Conservation (phyloP, 306 rosid genomes). For the Prunus persica region Prunus_persica_NCBIv2 NC_034013.1:2004001-2004500, state of each 20-base stretch:
- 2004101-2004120: not conserved
- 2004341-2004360: not conserved
- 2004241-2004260: constrained; percentile 43
- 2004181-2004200: constrained; percentile 49
- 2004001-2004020: not conserved
- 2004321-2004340: not conserved
- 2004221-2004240: constrained; percentile 27
- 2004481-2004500: not conserved
- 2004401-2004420: not conserved
- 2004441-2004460: not conserved
- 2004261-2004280: constrained; percentile 71
- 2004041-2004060: not conserved
- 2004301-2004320: constrained; percentile 79
- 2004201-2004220: constrained; percentile 35
- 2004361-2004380: not conserved
- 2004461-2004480: not conserved
- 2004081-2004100: not conserved
- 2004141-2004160: constrained; percentile 60
- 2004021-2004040: not conserved
- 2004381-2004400: not conserved
- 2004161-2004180: constrained; percentile 56
- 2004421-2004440: not conserved
- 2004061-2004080: not conserved
- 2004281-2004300: constrained; percentile 75
- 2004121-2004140: constrained; percentile 66